Conservation (phyloP, 495 filamentous ascomycete species). For the Lophiostoma macrostomum region DNA sequence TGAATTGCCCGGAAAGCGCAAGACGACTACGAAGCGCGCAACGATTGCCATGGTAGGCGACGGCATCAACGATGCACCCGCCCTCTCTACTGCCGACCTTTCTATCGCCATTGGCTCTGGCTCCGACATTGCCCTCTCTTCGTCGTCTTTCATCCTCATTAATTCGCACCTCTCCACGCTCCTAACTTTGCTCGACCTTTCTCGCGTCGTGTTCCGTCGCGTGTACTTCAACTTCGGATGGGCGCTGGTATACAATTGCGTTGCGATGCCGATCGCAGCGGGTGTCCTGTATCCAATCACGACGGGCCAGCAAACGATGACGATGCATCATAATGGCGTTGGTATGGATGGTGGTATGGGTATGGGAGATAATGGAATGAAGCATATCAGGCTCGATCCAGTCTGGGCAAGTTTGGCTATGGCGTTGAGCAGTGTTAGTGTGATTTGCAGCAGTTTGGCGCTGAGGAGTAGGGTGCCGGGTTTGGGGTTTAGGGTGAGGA, state of each 20-base stretch:
- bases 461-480: slow-evolving; percentile 32
- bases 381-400: slow-evolving; percentile 60
- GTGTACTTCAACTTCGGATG: slow-evolving; percentile 87
- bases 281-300: slow-evolving; percentile 76
- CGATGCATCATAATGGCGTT: slow-evolving; percentile 53
- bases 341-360: slow-evolving; percentile 26
- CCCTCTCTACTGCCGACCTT: slow-evolving; percentile 79
- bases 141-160: slow-evolving; percentile 80
- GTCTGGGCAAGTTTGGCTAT: slow-evolving; percentile 88
- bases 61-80: slow-evolving; percentile 88
- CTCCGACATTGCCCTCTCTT: slow-evolving; percentile 79
- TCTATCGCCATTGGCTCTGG: slow-evolving; percentile 82
- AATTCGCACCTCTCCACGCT: slow-evolving; percentile 67
- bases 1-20: not conserved
- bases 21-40: slow-evolving; percentile 9
- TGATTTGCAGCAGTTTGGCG: slow-evolving; percentile 47
- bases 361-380: slow-evolving; percentile 9
- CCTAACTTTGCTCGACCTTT: slow-evolving; percentile 71
- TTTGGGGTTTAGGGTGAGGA: slow-evolving; percentile 35
- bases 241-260: slow-evolving; percentile 79
- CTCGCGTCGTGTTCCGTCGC: slow-evolving; percentile 66
- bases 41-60: slow-evolving; percentile 71
- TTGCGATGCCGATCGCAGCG: slow-evolving; percentile 77
- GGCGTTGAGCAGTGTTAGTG: slow-evolving; percentile 81
- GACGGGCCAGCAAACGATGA: slow-evolving; percentile 42